A percentile compares a stretch with the other conserved stretches of the same genome.
These are phyloP conservation scores for Trypanosoma scelopori DNA, from an alignment of 208 protist genomes.

Conservation along the genomic window DNA sequence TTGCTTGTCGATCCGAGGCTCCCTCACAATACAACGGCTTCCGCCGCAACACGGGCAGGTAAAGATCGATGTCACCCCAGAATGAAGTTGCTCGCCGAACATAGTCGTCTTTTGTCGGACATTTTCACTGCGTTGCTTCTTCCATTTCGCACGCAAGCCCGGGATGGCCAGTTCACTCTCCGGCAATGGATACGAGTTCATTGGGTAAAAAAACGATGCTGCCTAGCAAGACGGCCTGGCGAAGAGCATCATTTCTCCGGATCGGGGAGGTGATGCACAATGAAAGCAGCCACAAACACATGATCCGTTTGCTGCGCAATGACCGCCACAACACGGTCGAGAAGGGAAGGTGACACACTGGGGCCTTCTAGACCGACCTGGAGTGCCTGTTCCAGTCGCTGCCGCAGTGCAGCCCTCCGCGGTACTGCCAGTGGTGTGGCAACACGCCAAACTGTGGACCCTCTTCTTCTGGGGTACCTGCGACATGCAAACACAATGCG, in stretches of 20 bases:
- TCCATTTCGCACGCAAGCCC: conserved; percentile 21
- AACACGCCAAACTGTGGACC: conserved; percentile 3
- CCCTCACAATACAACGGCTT: conserved; percentile 53
- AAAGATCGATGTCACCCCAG: conserved; percentile 47
- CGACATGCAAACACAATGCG: conserved; percentile 2
- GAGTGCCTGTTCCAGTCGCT: conserved; percentile 6
- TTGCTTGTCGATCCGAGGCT: conserved; percentile 55
- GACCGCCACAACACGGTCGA: conserved; percentile 26
- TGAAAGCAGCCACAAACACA: conserved; percentile 32
- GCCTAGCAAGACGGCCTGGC: conserved; percentile 33
- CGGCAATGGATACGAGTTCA: conserved; percentile 36
- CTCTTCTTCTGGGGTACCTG: background rate
- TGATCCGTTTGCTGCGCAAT: conserved; percentile 27
- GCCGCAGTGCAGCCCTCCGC: conserved; percentile 26
- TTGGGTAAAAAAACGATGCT: conserved; percentile 19
- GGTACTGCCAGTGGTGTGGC: conserved; percentile 9
- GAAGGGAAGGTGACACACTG: conserved; percentile 15
- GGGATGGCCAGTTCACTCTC: conserved; percentile 55
- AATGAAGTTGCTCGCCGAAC: conserved; percentile 39
- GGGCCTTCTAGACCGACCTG: background rate
- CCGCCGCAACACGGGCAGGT: conserved; percentile 51
- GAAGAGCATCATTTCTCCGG: conserved; percentile 54
- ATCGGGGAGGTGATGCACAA: conserved; percentile 50
- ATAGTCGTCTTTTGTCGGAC: conserved; percentile 53
- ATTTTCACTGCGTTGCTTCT: conserved; percentile 32